Conservation (phyloP, 805 yeast genomes). For the Barnettozyma sucrosica region DNA sequence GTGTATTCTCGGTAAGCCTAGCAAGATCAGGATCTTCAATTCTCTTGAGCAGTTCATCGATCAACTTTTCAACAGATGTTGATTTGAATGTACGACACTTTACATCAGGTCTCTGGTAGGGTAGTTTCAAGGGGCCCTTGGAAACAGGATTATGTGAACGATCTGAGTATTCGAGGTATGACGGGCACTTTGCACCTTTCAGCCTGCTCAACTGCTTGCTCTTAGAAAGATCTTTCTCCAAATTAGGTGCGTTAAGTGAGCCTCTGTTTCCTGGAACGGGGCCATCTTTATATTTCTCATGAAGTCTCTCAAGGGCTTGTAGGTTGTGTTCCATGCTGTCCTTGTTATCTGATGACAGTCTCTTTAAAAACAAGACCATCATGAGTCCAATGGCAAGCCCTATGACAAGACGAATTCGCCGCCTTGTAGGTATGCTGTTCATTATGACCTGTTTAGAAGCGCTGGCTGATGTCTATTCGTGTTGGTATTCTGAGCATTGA, state of each 20-base stretch:
- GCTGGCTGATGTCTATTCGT: no score
- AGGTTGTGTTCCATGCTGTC: conserved; percentile 5
- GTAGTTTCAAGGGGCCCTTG: conserved; percentile 47
- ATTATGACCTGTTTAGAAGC: neutral
- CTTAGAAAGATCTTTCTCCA: neutral
- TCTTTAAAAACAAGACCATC: neutral
- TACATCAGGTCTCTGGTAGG: conserved; percentile 71
- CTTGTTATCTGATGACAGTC: neutral
- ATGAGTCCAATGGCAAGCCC: neutral
- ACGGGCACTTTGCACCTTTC: conserved; percentile 39
- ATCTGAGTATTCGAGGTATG: conserved; percentile 57
- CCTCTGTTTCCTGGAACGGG: neutral
- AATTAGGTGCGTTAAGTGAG: neutral
- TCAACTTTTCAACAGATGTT: conserved; percentile 51
- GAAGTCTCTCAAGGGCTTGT: conserved; percentile 1
- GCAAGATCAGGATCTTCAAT: conserved; percentile 62
- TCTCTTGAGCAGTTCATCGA: conserved; percentile 43
- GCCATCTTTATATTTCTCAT: neutral
- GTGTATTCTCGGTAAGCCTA: conserved; percentile 69
- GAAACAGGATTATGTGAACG: conserved; percentile 50
- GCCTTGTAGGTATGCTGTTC: neutral
- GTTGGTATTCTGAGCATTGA: no score
- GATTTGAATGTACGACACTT: conserved; percentile 72
- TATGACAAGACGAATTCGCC: neutral
- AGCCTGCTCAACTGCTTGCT: neutral